Evolutionary conservation across 2,329 filamentous ascomycete species (phyloP).

Genomic region (Pseudocercospora fuligena): DNA sequence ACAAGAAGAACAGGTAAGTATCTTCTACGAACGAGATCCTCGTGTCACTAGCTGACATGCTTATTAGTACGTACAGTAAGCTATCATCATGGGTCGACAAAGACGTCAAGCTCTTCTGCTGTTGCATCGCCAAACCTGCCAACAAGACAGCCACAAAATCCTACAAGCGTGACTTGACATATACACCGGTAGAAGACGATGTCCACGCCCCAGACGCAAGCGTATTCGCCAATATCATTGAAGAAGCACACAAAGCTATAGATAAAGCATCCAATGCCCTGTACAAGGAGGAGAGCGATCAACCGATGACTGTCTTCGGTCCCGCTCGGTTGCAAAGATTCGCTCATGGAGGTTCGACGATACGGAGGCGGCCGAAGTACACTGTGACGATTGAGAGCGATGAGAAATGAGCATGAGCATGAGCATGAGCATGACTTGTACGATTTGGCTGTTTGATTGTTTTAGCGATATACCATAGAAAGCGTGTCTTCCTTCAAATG

Average conservation of each 20-base stretch:
- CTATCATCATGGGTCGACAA: neutral
- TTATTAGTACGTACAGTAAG: neutral
- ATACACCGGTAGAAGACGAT: neutral
- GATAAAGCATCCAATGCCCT: neutral
- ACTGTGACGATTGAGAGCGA: neutral
- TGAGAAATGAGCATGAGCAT: neutral
- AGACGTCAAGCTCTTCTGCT: constrained; percentile 5
- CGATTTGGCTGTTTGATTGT: too few species aligned
- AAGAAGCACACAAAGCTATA: neutral
- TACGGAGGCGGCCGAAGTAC: neutral
- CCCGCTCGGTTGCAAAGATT: neutral
- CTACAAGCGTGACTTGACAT: neutral
- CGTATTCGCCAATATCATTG: neutral
- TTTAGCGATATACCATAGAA: too few species aligned
- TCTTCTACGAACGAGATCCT: neutral
- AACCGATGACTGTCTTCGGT: neutral
- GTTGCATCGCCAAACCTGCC: constrained; percentile 1
- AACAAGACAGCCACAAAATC: constrained; percentile 3
- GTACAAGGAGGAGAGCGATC: neutral
- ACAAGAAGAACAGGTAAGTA: constrained; percentile 1
- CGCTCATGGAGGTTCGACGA: neutral
- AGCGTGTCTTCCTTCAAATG: too few species aligned
- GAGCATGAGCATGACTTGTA: neutral
- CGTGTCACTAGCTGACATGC: neutral
- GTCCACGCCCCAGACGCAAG: neutral